Conservation (phyloP, 1,139 yeast genomes). For the Kodamaea derodonti region DNA sequence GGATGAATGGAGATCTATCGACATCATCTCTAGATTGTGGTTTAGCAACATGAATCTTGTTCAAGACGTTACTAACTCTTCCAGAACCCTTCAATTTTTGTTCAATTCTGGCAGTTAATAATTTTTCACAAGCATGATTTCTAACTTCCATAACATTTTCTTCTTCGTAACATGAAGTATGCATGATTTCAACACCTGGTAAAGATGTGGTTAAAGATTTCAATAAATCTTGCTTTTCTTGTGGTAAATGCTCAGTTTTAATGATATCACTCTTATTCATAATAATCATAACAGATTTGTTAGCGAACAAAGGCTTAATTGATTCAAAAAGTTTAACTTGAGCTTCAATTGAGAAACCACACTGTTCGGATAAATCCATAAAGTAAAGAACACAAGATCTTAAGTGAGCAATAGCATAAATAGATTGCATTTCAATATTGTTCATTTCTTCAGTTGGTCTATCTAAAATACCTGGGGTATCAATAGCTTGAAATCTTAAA, state of each 20-base stretch:
- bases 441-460: slow-evolving; percentile 99
- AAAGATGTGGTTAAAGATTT: slow-evolving; percentile 51
- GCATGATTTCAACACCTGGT: slow-evolving; percentile 88
- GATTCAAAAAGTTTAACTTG: slow-evolving; percentile 96
- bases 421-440: slow-evolving; percentile 98
- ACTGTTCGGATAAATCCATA: slow-evolving; percentile 98
- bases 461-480: slow-evolving; percentile 97
- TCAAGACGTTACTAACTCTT: slow-evolving; percentile 82
- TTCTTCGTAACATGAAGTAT: slow-evolving; percentile 89
- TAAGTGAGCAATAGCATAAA: slow-evolving; percentile 96
- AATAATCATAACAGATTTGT: slow-evolving; percentile 93
- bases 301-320: slow-evolving; percentile 94
- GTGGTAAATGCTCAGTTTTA: slow-evolving; percentile 75
- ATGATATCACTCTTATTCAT: slow-evolving; percentile 93
- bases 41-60: slow-evolving; percentile 90
- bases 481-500: slow-evolving; percentile 96
- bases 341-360: slow-evolving; percentile 96
- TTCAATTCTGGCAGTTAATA: slow-evolving; percentile 92
- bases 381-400: slow-evolving; percentile 94
- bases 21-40: slow-evolving; percentile 88
- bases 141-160: slow-evolving; percentile 95
- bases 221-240: slow-evolving; percentile 69
- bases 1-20: slow-evolving; percentile 75
- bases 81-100: slow-evolving; percentile 93
- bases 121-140: slow-evolving; percentile 95